Evolutionary conservation across 192 early-diverging fungal genomes (phyloP).

Genomic region (Coemansia sp.): DNA sequence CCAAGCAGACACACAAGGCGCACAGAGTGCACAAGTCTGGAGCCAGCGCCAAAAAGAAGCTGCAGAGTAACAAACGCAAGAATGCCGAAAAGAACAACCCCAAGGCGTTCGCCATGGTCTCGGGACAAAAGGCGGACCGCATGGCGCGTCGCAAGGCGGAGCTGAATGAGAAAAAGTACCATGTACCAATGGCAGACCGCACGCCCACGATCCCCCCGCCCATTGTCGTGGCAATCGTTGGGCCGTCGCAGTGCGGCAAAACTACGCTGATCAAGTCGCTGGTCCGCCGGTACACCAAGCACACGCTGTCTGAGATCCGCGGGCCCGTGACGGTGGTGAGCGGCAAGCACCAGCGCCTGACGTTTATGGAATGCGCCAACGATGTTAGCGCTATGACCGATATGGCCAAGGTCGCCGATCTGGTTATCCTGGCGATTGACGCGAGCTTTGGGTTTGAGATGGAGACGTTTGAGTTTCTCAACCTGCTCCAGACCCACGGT

Average conservation of each 20-base stretch:
- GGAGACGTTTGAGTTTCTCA: slow-evolving; percentile 99
- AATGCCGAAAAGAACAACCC: slow-evolving; percentile 57
- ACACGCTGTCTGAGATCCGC: slow-evolving; percentile 84
- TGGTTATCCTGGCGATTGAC: slow-evolving; percentile 92
- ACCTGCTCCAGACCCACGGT: slow-evolving; percentile 94
- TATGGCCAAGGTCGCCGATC: slow-evolving; percentile 93
- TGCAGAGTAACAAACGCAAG: slow-evolving; percentile 70
- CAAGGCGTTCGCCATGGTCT: slow-evolving; percentile 73
- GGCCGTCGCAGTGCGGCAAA: slow-evolving; percentile 91
- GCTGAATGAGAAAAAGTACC: slow-evolving; percentile 83
- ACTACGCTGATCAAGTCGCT: slow-evolving; percentile 96
- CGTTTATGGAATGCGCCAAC: slow-evolving; percentile 96
- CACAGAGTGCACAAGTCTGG: slow-evolving; percentile 81
- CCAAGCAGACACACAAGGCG: slow-evolving; percentile 70
- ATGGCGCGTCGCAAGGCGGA: slow-evolving; percentile 80
- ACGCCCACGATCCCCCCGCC: slow-evolving; percentile 89
- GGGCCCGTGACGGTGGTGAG: slow-evolving; percentile 97
- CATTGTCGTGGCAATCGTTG: slow-evolving; percentile 91
- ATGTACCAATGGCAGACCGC: slow-evolving; percentile 94
- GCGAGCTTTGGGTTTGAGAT: slow-evolving; percentile 99
- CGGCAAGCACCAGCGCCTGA: slow-evolving; percentile 91
- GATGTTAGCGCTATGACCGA: slow-evolving; percentile 98
- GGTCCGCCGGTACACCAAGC: slow-evolving; percentile 93
- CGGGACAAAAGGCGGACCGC: slow-evolving; percentile 71
- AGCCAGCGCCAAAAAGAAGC: slow-evolving; percentile 80